phyloP scores from a whole-genome alignment of 495 filamentous ascomycete species.

The Penicillium odoratum region DNA sequence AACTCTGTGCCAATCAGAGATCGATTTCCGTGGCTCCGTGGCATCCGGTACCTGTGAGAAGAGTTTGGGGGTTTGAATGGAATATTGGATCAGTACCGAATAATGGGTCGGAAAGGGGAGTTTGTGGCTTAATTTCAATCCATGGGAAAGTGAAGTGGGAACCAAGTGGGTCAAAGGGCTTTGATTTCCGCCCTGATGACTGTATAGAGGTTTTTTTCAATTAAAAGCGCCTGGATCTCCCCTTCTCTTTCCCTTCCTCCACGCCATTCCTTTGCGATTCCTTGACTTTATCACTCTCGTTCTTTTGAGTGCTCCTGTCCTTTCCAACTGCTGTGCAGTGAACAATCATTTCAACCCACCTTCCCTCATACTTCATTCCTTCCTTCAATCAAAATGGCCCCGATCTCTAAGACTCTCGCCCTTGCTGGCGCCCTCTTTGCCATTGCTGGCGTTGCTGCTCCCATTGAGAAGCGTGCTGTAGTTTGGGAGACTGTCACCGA shows the following conservation, averaged over 20 bases:
- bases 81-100: background rate
- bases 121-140: conserved; percentile 4
- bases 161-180: background rate
- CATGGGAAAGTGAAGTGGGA: conserved; percentile 3
- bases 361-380: conserved; percentile 13
- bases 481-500: conserved; percentile 37
- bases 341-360: background rate
- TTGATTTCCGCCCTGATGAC: conserved; percentile 3
- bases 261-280: conserved; percentile 11
- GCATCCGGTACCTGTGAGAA: conserved; percentile 7
- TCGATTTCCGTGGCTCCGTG: background rate
- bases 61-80: background rate
- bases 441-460: conserved; percentile 35
- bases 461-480: conserved; percentile 41
- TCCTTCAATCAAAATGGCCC: conserved; percentile 35
- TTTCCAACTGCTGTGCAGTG: conserved; percentile 6
- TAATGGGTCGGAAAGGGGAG: background rate
- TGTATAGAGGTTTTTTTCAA: background rate
- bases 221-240: background rate
- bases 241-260: conserved; percentile 4
- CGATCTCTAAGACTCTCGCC: conserved; percentile 44
- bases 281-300: conserved; percentile 23
- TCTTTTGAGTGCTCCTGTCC: conserved; percentile 32
- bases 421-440: conserved; percentile 44
- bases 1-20: background rate